phyloP scores from a whole-genome alignment of 2,329 filamentous ascomycete species.

The Teratosphaeria nubilosa region DNA sequence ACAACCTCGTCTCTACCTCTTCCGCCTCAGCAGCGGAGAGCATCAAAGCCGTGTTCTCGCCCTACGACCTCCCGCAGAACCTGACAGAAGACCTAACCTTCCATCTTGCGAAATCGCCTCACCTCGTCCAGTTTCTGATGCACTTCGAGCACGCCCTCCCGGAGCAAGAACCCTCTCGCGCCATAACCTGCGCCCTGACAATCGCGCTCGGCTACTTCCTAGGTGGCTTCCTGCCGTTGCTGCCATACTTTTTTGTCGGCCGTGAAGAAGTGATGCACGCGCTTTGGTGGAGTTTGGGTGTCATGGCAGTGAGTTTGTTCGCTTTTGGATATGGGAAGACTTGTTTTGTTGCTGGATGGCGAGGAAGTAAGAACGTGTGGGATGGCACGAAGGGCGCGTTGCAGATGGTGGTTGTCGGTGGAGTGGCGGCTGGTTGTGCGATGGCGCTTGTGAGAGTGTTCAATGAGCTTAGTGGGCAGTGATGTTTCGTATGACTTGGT shows the following conservation, averaged over 20 bases:
- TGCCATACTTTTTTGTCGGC: conserved; percentile 53
- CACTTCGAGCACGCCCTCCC: conserved; percentile 37
- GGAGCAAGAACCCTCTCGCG: conserved; percentile 29
- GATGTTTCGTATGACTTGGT: neutral
- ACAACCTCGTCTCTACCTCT: conserved; percentile 27
- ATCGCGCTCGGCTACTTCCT: conserved; percentile 57
- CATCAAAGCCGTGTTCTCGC: conserved; percentile 31
- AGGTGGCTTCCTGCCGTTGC: conserved; percentile 46
- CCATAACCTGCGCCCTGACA: conserved; percentile 48
- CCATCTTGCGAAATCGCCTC: conserved; percentile 9
- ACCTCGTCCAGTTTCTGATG: conserved; percentile 32
- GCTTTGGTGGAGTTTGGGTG: conserved; percentile 46
- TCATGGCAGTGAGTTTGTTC: conserved; percentile 51
- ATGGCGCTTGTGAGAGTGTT: conserved; percentile 36
- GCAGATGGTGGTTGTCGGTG: conserved; percentile 56
- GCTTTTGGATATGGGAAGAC: conserved; percentile 54
- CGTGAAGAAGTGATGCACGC: conserved; percentile 25
- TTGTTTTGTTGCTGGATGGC: conserved; percentile 27
- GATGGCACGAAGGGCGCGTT: conserved; percentile 49
- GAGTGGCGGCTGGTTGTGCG: conserved; percentile 54
- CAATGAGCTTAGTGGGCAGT: conserved; percentile 1
- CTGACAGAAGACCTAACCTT: conserved; percentile 11
- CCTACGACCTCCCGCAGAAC: conserved; percentile 27
- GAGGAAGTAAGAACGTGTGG: conserved; percentile 29
- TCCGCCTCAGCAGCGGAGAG: conserved; percentile 28